Evolutionary conservation across 495 filamentous ascomycete species (phyloP), one percentile per base, ranked within the genome.

Genomic region (Halenospora varia): DNA sequence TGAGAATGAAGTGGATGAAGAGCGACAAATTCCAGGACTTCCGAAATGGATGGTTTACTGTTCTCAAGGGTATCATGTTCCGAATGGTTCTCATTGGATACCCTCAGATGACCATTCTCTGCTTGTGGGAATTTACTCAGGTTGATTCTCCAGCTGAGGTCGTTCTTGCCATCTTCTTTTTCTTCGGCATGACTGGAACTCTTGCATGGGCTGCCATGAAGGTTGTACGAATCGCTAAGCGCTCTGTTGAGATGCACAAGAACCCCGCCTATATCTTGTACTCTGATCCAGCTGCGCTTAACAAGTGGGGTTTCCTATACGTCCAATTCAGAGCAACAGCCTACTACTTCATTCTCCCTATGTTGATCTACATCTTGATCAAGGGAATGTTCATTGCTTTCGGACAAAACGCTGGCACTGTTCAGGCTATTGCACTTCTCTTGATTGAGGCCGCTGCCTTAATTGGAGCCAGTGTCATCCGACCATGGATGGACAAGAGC

Each of bases 401-500:
- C 48, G 85, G 77, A 40, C 94, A 98, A 71, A 68, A 71, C 0
- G 81, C 73, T 47, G 85, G 87, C n/a, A 83, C 82, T 11, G 83
- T 86, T 19, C 93, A 97, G 68, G 92, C 93, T 8, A 80, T 97
- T 47, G 89, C 86, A 1, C 73, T 97, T 57, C 79, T 97, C 48
- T 71, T 98, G 41, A 85, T 97, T 58, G 94, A 98, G 75, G 88
- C 88, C 0, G 82, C 66, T 24, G 86, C 89, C 64, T 78, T 98
- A 61, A 87, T 97, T 64, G 82, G 69, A 25, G 85, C 90, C 29
- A 88, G 83, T 60, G 83, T 96, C 45, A 74, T 96, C 63, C 85
- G 90, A 41, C 94, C 94, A 6, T 98, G 91, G 85, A 97, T 98
- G 94, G 94, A 98, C 77, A 97, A 96, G 82, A 94, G 92, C 74